These are phyloP conservation scores for Cytidiella melzeri DNA, from an alignment of 768 basidiomycete species.

Conservation along the genomic window DNA sequence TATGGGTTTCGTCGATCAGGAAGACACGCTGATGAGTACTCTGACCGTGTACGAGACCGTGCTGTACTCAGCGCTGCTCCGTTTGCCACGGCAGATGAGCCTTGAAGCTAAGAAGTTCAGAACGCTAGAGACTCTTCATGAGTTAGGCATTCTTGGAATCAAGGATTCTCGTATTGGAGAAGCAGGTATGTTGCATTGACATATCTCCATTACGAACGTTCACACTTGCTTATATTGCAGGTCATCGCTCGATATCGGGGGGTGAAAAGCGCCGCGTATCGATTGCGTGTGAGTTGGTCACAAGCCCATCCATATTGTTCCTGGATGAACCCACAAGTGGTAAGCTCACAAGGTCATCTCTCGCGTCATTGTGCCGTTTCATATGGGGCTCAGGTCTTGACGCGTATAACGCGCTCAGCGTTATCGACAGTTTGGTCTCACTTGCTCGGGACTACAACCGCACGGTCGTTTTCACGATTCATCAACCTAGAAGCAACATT, in stretches of 20 bases:
- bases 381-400: conserved; percentile 61
- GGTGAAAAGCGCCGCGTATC: conserved; percentile 96
- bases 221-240: conserved; percentile 29
- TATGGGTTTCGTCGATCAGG: conserved; percentile 95
- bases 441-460: conserved; percentile 87
- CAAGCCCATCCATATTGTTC: conserved; percentile 92
- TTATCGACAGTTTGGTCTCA: conserved; percentile 81
- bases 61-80: conserved; percentile 83
- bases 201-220: neutral
- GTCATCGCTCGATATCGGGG: conserved; percentile 87
- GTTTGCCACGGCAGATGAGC: conserved; percentile 93
- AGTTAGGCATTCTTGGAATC: conserved; percentile 88
- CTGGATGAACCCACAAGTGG: conserved; percentile 97
- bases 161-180: conserved; percentile 88
- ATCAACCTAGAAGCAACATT: conserved; percentile 97
- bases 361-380: neutral
- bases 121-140: conserved; percentile 93
- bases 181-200: conserved; percentile 46
- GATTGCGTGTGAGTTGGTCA: conserved; percentile 97
- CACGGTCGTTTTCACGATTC: conserved; percentile 96
- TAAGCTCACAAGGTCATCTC: conserved; percentile 27
- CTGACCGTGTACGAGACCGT: conserved; percentile 98
- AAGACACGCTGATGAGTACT: conserved; percentile 95
- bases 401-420: conserved; percentile 92
- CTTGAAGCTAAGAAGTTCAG: conserved; percentile 91